Conservation (phyloP, 2,329 filamentous ascomycete species). For the Beauveria caledonica region DNA sequence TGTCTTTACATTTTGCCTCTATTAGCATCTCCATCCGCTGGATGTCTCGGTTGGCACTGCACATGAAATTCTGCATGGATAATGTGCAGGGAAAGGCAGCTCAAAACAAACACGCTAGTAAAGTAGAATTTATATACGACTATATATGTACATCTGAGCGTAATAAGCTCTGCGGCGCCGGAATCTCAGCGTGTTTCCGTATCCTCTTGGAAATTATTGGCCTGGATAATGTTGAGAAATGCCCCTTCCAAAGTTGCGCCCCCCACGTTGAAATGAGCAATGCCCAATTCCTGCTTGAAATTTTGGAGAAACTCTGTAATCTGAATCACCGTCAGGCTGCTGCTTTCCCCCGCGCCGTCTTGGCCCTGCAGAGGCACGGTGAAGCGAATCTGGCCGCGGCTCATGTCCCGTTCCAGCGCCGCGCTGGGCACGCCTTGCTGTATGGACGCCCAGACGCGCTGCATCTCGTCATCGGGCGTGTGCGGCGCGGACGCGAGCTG, state of each 20-base stretch:
- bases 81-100: no score
- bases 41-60: no score
- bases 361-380: slow-evolving; percentile 10
- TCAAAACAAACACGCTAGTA: no score
- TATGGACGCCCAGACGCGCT: slow-evolving; percentile 48
- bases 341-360: background rate
- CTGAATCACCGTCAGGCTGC: background rate
- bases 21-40: no score
- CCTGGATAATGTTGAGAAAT: slow-evolving; percentile 58
- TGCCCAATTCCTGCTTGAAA: slow-evolving; percentile 45
- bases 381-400: slow-evolving; percentile 54
- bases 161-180: background rate
- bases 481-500: slow-evolving; percentile 50
- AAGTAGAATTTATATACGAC: no score
- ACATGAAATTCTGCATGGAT: no score
- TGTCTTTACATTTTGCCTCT: no score
- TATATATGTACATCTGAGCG: background rate
- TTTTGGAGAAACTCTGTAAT: slow-evolving; percentile 40
- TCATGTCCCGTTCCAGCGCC: slow-evolving; percentile 47
- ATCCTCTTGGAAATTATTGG: slow-evolving; percentile 36
- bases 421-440: slow-evolving; percentile 41
- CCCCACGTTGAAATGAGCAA: slow-evolving; percentile 59
- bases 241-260: slow-evolving; percentile 63
- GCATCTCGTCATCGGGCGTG: slow-evolving; percentile 48
- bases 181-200: background rate